Base-by-base conservation (phyloP, 371 early-diverging fungal species). In the Mortierella sp. region DNA sequence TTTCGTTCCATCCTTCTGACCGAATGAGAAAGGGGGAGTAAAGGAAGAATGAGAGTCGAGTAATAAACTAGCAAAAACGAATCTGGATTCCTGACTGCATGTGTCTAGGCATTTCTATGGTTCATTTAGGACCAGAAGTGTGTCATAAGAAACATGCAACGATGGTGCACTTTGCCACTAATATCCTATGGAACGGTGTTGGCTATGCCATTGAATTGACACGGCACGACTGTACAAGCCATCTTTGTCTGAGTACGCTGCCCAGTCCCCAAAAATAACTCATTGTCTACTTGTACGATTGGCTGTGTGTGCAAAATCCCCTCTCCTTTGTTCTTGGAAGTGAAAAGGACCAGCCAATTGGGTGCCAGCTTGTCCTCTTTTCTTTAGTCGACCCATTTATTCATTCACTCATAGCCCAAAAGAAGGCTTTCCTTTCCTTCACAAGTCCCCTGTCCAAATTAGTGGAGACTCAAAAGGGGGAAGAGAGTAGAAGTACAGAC, bases 1-100 rank as follows among this genome's bases (percentile, higher is more conserved):
- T 57, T 38, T 65, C 65, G 65, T 65, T 65, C 65, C 65, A 65
- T 65, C 38, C 38, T 65, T 65, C 65, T 65, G 65, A 38, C 65
- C 65, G 65, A 38, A 26, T 21, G 38, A 8, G 24, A 2, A 65
- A 19, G 14, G 28, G 7, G 31, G 28, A 31, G 7, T 16, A 31
- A 63, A 31, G 34, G 63, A 63, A 63, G 60, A 60, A 13, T 65
- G 65, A 19, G 58, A 31, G 58, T 16, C 31, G 16, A 57, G 57
- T 38, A 38, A 38, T 38, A 38, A 38, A 38, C 57, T 26, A n/a
- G 10, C 26, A 60, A 2, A 13, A 24, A 21, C 21, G 24, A 26
- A 11, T 26, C 52, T 11, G 57, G 26, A 26, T 11, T 57, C 57
- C 26, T 6, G 57, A 57, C 26, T 3, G 63, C 19, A 19, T 13